Conservation (phyloP, 2,329 filamentous ascomycete species). For the Aspergillus neoniger region DNA sequence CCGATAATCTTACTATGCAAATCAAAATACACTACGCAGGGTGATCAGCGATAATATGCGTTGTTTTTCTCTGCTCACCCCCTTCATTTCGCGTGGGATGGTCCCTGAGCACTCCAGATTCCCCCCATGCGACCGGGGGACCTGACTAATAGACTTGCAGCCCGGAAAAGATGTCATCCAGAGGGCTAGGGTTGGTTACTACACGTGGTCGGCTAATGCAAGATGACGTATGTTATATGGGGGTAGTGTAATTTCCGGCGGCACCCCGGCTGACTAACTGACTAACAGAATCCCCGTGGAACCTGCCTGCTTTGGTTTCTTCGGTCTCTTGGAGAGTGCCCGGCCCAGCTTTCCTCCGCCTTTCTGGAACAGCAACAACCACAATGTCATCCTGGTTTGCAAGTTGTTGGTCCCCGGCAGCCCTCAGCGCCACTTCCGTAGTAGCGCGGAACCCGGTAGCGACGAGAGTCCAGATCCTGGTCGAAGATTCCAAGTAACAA, state of each 20-base stretch:
- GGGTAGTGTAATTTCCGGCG: not conserved
- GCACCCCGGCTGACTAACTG: not conserved
- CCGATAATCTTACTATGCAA: not conserved
- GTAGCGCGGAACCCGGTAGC: not conserved
- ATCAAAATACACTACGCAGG: not conserved
- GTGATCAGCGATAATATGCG: no score
- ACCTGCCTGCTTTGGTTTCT: not conserved
- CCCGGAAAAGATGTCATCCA: constrained; percentile 3
- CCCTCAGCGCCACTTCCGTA: not conserved
- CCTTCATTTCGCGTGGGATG: not conserved
- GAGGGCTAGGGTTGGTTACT: not conserved
- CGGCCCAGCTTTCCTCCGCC: not conserved
- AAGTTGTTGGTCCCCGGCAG: not conserved
- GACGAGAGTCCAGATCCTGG: not conserved
- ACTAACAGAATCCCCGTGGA: not conserved
- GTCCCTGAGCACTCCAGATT: no score
- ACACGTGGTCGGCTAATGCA: constrained; percentile 3
- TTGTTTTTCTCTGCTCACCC: no score
- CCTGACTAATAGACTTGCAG: no score
- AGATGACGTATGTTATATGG: not conserved
- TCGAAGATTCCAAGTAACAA: not conserved
- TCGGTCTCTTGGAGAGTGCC: not conserved
- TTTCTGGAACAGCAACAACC: not conserved
- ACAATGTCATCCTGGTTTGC: not conserved
- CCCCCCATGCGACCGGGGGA: not conserved